phyloP scores from a whole-genome alignment of 2,329 filamentous ascomycete genomes.

The Arthroderma sp. region DNA sequence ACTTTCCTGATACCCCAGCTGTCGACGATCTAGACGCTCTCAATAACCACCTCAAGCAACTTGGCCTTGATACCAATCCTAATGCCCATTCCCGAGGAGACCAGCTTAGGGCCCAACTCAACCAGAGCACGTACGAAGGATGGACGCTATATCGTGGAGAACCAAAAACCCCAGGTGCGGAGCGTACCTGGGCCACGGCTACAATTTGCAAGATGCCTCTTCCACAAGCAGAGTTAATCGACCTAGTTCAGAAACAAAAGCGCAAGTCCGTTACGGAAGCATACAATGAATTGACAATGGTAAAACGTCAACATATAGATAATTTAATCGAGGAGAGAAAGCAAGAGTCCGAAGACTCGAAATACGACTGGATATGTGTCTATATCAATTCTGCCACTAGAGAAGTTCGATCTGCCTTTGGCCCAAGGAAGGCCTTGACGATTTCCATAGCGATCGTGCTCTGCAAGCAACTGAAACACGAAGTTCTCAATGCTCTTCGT shows the following conservation, averaged over 20 bases:
- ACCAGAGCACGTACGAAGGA: slow-evolving; percentile 20
- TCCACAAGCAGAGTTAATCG: slow-evolving; percentile 22
- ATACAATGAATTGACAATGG: slow-evolving; percentile 21
- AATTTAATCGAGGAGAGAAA: slow-evolving; percentile 26
- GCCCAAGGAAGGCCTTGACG: neutral
- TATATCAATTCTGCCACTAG: slow-evolving; percentile 24
- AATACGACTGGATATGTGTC: slow-evolving; percentile 29
- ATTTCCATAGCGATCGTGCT: neutral
- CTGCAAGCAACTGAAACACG: neutral
- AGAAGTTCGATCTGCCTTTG: slow-evolving; percentile 13
- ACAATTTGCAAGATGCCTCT: slow-evolving; percentile 23
- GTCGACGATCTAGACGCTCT: slow-evolving; percentile 8
- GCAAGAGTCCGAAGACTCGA: slow-evolving; percentile 17
- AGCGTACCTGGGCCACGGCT: slow-evolving; percentile 23
- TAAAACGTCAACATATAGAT: slow-evolving; percentile 26
- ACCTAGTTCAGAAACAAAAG: slow-evolving; percentile 22
- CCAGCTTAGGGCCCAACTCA: neutral
- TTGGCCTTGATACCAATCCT: slow-evolving; percentile 7
- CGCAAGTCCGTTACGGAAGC: slow-evolving; percentile 22
- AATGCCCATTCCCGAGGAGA: slow-evolving; percentile 6
- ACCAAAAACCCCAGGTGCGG: slow-evolving; percentile 19
- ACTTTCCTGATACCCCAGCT: neutral
- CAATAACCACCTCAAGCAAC: slow-evolving; percentile 8
- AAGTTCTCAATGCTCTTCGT: neutral
- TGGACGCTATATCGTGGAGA: slow-evolving; percentile 28